These are phyloP conservation scores for Morella rubra DNA, from an alignment of 306 rosid species.

Conservation along the genomic window DNA sequence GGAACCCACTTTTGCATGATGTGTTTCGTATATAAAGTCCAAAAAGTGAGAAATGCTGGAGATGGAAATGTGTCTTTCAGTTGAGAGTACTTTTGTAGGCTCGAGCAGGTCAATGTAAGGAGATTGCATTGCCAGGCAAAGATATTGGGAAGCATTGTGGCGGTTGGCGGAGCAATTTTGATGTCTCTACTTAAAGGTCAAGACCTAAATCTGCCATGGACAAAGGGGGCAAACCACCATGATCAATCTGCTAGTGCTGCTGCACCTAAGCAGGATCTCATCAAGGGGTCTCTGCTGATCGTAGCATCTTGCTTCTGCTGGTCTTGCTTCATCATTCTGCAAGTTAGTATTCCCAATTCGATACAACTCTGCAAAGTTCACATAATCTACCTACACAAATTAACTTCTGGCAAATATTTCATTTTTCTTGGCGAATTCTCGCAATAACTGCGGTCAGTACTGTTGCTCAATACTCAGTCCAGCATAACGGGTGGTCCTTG, in stretches of 20 bases:
- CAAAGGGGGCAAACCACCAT: constrained; percentile 18
- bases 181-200: constrained; percentile 45
- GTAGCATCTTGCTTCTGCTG: constrained; percentile 44
- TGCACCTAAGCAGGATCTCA: constrained; percentile 28
- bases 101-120: constrained; percentile 45
- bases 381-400: background rate
- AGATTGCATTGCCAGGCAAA: constrained; percentile 41
- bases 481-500: background rate
- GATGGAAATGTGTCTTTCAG: background rate
- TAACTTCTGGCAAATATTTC: no score
- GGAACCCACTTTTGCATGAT: background rate
- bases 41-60: no score
- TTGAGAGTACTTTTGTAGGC: constrained; percentile 31
- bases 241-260: constrained; percentile 17
- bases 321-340: constrained; percentile 49
- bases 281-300: constrained; percentile 50
- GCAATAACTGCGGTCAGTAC: no score
- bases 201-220: constrained; percentile 36
- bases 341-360: constrained; percentile 25
- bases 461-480: no score
- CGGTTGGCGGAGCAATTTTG: constrained; percentile 51
- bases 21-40: no score
- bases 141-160: constrained; percentile 42
- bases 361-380: background rate
- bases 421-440: no score